Evolutionary conservation across 176 grass and related monocot species (phyloP).

Genomic region (Oryza glumipatula): DNA sequence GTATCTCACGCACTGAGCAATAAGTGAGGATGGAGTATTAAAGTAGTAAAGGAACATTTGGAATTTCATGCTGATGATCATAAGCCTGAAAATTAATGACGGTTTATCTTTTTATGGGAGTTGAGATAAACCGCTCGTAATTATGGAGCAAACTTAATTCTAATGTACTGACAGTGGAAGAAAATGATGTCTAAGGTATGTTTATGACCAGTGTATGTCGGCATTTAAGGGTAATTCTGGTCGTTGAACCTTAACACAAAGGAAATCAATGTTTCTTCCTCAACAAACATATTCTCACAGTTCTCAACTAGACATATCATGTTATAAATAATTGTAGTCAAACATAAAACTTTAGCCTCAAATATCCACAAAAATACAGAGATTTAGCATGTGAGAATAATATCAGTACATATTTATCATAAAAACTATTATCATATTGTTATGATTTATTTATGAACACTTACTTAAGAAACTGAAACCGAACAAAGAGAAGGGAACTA

Average conservation of each 20-base stretch:
- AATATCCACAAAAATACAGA: background rate
- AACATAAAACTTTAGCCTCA: background rate
- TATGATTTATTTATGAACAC: background rate
- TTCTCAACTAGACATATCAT: background rate
- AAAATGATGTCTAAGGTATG: slow-evolving; percentile 22
- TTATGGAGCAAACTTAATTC: slow-evolving; percentile 22
- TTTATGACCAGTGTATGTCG: background rate
- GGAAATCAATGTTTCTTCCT: background rate
- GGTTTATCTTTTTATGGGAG: background rate
- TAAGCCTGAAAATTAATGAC: slow-evolving; percentile 35
- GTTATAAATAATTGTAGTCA: background rate
- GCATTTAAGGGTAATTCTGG: slow-evolving; percentile 11
- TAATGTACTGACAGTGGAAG: background rate
- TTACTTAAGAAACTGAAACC: too few species aligned
- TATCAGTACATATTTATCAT: background rate
- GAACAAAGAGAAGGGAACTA: too few species aligned
- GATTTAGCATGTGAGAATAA: background rate
- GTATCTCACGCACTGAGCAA: slow-evolving; percentile 19
- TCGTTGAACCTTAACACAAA: background rate
- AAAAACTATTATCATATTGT: background rate
- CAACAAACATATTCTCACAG: background rate
- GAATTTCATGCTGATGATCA: slow-evolving; percentile 16
- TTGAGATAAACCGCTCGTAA: background rate
- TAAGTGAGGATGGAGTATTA: slow-evolving; percentile 28
- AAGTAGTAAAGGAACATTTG: slow-evolving; percentile 9